Evolutionary conservation across 179 eudicot genomes (phyloP).

Genomic region (Gypsophila paniculata): DNA sequence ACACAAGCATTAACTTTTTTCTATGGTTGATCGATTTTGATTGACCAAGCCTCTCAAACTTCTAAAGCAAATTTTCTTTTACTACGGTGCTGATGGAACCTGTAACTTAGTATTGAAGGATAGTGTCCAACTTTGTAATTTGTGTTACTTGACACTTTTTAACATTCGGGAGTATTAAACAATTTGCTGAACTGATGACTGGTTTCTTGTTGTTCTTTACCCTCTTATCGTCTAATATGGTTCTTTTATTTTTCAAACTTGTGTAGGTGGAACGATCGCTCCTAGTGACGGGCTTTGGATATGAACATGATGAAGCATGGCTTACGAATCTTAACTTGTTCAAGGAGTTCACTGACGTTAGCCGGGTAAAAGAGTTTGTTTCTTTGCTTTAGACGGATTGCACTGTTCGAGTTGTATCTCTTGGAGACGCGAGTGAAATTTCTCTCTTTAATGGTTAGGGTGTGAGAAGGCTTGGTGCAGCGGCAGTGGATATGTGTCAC

Average conservation of each 20-base stretch:
- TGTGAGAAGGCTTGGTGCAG: slow-evolving; percentile 97
- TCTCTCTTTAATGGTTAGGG: slow-evolving; percentile 43
- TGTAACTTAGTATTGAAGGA: neutral
- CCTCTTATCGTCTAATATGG: neutral
- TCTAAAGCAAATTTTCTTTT: neutral
- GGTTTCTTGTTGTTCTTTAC: neutral
- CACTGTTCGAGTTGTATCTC: neutral
- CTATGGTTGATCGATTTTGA: neutral
- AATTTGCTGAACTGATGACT: neutral
- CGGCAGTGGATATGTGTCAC: slow-evolving; percentile 98
- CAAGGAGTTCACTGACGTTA: slow-evolving; percentile 87
- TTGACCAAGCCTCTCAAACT: neutral
- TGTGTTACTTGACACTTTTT: neutral
- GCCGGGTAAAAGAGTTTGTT: slow-evolving; percentile 56
- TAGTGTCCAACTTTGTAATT: neutral
- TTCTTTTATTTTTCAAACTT: neutral
- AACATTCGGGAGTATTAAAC: neutral
- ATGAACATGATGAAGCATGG: slow-evolving; percentile 99
- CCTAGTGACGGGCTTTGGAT: slow-evolving; percentile 94
- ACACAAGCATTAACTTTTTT: neutral
- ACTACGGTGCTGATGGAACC: neutral
- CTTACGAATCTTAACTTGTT: slow-evolving; percentile 75
- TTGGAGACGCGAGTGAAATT: slow-evolving; percentile 9
- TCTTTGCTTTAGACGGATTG: slow-evolving; percentile 9
- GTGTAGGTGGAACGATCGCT: slow-evolving; percentile 79